Evolutionary conservation across 345 rosid genomes (phyloP), one percentile per base, ranked within the genome.

Genomic region (Ceriops zippeliana): DNA sequence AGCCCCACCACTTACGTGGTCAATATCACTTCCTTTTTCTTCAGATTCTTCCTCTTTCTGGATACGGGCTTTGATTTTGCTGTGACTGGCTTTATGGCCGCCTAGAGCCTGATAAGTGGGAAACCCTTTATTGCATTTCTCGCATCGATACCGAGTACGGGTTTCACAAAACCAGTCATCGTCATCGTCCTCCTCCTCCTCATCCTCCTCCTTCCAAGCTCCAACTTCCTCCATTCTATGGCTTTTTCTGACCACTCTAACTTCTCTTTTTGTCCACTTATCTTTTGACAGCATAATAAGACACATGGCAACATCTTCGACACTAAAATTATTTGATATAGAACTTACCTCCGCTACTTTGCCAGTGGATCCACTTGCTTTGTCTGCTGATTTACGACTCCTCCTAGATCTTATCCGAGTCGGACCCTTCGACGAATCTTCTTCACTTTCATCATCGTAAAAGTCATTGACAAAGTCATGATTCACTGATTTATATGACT

Each of bases 231-330:
- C 59, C 24, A 15, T 24, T 22, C 59, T 22, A 13, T 22, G 24
- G 16, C 37, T 3, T 61, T 56, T 24, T 64, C 47, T 6, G 20
- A 54, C 4, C 49, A 13, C 49, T 13, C 49, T 3, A 5, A 17
- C 17, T 13, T 42, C 49, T 42, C 15, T 42, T 42, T 42, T 42
- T 11, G 49, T 42, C 49, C 49, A 5, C 51, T 62, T 65, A 34
- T 65, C 76, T 28, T 56, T 61, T 0, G 70, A 65, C 21, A 80
- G 76, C 81, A 68, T 63, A 5, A 80, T 10, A 5, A 80, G 79
- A 70, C 79, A 76, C 68, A 35, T 5, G 13, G 84, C 90, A 49
- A 65, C 78, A 26, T 84, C 86, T 63, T 75, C 79, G 2, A 26
- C 77, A 28, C 73, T 51, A 6, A 71, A 62, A 5, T 21, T 30